Evolutionary conservation across 352 stramenopile species (phyloP).

Genomic region (Globisporangium viniferum): DNA sequence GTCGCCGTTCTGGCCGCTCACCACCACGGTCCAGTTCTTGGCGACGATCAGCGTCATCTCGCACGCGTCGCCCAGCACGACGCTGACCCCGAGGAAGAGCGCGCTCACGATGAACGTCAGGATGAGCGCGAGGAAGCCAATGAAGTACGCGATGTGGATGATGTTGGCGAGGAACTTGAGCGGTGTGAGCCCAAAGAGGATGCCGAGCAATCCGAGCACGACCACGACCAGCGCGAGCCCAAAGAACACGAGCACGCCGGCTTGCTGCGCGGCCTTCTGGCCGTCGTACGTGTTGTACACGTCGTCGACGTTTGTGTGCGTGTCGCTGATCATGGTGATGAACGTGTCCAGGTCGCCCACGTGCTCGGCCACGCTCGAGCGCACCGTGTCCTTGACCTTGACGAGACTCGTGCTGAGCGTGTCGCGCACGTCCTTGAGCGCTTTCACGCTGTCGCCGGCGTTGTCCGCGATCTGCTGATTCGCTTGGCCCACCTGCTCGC

Average conservation of each 20-base stretch:
- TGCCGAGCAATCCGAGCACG: constrained; percentile 50
- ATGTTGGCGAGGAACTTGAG: constrained; percentile 61
- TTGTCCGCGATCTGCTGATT: constrained; percentile 35
- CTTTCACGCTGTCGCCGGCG: constrained; percentile 27
- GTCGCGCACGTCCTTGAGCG: constrained; percentile 30
- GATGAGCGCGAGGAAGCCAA: constrained; percentile 65
- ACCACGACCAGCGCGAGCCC: constrained; percentile 49
- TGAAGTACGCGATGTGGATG: constrained; percentile 71
- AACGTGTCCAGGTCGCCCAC: constrained; percentile 26
- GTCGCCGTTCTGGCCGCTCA: constrained; percentile 36
- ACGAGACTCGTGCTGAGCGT: constrained; percentile 44
- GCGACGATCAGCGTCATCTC: constrained; percentile 46
- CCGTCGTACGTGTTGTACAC: constrained; percentile 35
- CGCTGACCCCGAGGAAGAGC: constrained; percentile 50
- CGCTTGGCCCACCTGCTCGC: constrained; percentile 22
- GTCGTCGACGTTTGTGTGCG: constrained; percentile 28
- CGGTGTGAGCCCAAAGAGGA: constrained; percentile 63
- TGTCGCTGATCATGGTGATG: constrained; percentile 24
- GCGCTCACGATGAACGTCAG: constrained; percentile 60
- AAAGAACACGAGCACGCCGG: constrained; percentile 54
- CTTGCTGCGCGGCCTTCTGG: constrained; percentile 37
- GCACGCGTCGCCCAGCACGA: constrained; percentile 59
- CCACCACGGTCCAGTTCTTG: constrained; percentile 50
- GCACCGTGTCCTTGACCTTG: constrained; percentile 29
- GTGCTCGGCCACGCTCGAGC: constrained; percentile 32